Evolutionary conservation across 1,284 basidiomycete genomes (phyloP), one percentile per base, ranked within the genome.

Genomic region (Bjerkandera adusta): DNA sequence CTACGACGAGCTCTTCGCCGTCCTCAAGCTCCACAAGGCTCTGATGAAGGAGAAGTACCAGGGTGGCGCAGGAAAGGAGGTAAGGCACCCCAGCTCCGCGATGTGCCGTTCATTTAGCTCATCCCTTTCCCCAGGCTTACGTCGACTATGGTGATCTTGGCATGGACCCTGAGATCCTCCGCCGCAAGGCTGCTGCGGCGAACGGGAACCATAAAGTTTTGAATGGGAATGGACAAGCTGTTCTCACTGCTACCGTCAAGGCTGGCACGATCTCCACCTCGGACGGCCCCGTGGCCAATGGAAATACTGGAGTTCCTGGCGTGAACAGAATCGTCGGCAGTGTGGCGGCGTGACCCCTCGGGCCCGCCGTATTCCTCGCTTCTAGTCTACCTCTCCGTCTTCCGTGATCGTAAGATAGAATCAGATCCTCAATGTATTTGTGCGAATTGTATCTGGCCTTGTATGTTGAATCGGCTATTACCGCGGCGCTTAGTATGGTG

Each of bases 81-180:
- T 56, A 16, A 33, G 49, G 5, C 26, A n/a, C 33, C 13, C 11
- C 16, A 18, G 2, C 20, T 30, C n/a, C n/a, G n/a, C n/a, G n/a
- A n/a, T n/a, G n/a, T n/a, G n/a, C n/a, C n/a, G n/a, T n/a, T n/a
- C n/a, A n/a, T n/a, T n/a, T n/a, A n/a, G 4, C 13, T 18, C 15
- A 15, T 11, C 12, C 5, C 33, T 30, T 15, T 41, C 27, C 10
- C 8, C 15, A 56, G 52, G 54, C 54, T 12, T 50, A 47, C 27
- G 47, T 49, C 16, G 54, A 56, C 39, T 43, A 43, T 43, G 43
- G 54, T 15, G 54, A 56, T 36, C 52, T 56, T 29, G 54, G 54
- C 5, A 56, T 54, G 52, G 54, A 56, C 29, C 54, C 54, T 34
- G 52, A 54, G 44, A 36, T 51, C 24, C 53, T 54, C n/a, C 42